phyloP scores from a whole-genome alignment of 1,284 basidiomycete genomes.

The Sutorius eximius region DNA sequence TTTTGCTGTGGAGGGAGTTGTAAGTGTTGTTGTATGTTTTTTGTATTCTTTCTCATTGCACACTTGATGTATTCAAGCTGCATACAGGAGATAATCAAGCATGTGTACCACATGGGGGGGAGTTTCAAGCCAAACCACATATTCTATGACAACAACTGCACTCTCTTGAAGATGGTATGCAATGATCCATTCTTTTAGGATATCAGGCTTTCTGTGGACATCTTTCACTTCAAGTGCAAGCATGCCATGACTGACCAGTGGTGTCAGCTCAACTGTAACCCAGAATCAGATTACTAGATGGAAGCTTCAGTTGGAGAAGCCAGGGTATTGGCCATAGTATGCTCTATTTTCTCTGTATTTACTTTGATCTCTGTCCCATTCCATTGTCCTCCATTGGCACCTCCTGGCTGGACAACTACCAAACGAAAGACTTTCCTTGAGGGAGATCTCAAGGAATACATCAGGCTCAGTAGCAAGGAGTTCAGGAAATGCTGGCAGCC shows the following conservation, averaged over 20 bases:
- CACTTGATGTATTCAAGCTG: too few species aligned
- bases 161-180: neutral
- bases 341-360: too few species aligned
- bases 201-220: neutral
- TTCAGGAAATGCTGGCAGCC: too few species aligned
- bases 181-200: neutral
- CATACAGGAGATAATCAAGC: neutral
- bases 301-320: too few species aligned
- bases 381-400: too few species aligned
- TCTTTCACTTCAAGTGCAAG: neutral
- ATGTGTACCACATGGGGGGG: neutral
- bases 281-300: neutral
- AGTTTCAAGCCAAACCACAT: neutral
- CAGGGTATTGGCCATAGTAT: too few species aligned
- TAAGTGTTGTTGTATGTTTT: neutral
- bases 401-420: too few species aligned
- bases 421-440: too few species aligned
- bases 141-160: neutral
- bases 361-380: too few species aligned
- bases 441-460: too few species aligned
- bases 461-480: too few species aligned
- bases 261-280: neutral
- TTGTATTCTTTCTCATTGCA: too few species aligned
- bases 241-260: neutral
- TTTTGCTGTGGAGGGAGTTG: neutral